These are phyloP conservation scores for Neonectria coccinea DNA, from an alignment of 2,329 filamentous ascomycete species.

Conservation along the genomic window DNA sequence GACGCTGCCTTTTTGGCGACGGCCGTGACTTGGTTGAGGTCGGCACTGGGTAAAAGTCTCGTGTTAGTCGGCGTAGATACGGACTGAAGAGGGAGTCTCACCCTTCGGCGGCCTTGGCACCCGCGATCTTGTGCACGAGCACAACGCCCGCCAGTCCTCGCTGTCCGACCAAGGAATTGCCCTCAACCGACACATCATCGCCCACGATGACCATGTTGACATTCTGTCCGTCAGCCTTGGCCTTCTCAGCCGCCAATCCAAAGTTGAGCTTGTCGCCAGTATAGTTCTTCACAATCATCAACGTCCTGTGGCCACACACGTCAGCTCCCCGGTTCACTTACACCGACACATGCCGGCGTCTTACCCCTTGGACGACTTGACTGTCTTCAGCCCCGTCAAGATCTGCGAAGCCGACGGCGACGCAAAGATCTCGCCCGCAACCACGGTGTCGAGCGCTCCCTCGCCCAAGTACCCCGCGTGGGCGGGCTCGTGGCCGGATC, in stretches of 20 bases:
- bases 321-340: constrained; percentile 5
- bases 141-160: constrained; percentile 42
- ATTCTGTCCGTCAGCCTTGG: constrained; percentile 41
- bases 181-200: constrained; percentile 42
- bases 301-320: constrained; percentile 20
- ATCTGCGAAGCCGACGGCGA: constrained; percentile 43
- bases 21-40: constrained; percentile 35
- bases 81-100: constrained; percentile 11
- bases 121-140: constrained; percentile 43
- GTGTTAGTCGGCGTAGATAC: constrained; percentile 15
- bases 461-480: constrained; percentile 43
- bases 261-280: constrained; percentile 47
- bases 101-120: constrained; percentile 41
- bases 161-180: constrained; percentile 40
- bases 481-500: constrained; percentile 42
- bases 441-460: constrained; percentile 38
- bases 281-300: constrained; percentile 46
- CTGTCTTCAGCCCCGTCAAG: constrained; percentile 34
- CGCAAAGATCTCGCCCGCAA: constrained; percentile 44
- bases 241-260: constrained; percentile 46
- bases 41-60: constrained; percentile 20
- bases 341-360: not conserved
- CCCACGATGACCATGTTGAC: constrained; percentile 43
- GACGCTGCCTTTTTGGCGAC: constrained; percentile 36
- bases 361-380: constrained; percentile 39